Evolutionary conservation across 2,329 filamentous ascomycete genomes (phyloP), one percentile per base, ranked within the genome.

Genomic region (Chrysoporthe austroafricana): DNA sequence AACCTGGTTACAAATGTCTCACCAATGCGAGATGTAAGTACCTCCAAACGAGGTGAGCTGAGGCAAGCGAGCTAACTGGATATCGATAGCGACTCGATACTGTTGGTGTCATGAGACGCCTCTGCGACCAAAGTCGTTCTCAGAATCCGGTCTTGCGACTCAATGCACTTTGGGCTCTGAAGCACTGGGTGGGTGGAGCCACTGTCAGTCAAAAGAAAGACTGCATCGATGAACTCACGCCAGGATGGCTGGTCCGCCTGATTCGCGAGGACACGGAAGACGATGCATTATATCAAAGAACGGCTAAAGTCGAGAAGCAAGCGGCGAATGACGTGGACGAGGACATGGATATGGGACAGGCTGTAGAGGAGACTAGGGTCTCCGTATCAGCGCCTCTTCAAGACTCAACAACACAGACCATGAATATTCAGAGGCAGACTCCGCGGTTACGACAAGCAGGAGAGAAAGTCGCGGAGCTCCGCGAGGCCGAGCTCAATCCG

Each of bases 131-230:
- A 76, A 93, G 94, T 1, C 92, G 92, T 76, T 96, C 92, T 0
- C 85, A 86, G 59, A 92, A 95, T 74, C 86, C 91, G n/a, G 88
- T 90, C 59, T 83, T 98, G 64, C 88, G 93, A 34, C 84, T 96
- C 36, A 94, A 96, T 73, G 94, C 94, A 32, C 80, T 99, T 1
- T 99, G 96, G 95, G 93, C 94, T 6, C 81, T 99, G 67, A 98
- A 98, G 76, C 93, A 98, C 78, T 85, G 97, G 62, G 90, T 97
- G 2, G 86, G 91, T 70, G 89, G 88, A 32, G 88, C 91, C 6
- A 85, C 86, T 21, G 88, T 90, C 57, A 86, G 90, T 14, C 82
- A 92, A 72, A 97, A 96, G 79, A 90, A 91, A 73, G 85, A 87
- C 60, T 93, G 93, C 69, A 81, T 98, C 14, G 89, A 94, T 62